These are phyloP conservation scores for Acacia melanoxylon DNA, from an alignment of 306 rosid genomes.

Conservation along the genomic window DNA sequence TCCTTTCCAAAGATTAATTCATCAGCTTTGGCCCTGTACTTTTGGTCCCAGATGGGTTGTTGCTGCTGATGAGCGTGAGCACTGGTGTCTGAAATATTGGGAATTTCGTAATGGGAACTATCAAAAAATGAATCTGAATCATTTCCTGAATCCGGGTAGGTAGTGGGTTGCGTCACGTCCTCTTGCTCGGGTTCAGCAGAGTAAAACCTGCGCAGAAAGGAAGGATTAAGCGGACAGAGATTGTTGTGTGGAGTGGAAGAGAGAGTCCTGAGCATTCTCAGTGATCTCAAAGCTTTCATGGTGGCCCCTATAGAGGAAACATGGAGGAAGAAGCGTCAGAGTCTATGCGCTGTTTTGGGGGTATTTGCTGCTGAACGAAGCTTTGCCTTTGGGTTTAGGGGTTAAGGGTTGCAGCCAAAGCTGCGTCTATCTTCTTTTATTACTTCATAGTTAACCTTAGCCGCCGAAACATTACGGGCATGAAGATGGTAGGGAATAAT, in stretches of 20 bases:
- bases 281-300: conserved; percentile 68
- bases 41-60: conserved; percentile 60
- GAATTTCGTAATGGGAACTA: conserved; percentile 60
- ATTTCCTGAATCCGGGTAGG: conserved; percentile 38
- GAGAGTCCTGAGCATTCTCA: conserved; percentile 38
- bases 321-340: conserved; percentile 3
- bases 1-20: conserved; percentile 41
- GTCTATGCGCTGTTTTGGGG: not conserved
- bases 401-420: not conserved
- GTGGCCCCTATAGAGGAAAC: conserved; percentile 27
- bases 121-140: conserved; percentile 60
- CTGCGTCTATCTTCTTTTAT: not conserved
- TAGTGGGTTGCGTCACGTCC: conserved; percentile 28
- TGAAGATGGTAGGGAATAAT: too few species aligned
- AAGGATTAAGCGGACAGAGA: conserved; percentile 1
- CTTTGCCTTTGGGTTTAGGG: not conserved
- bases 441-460: too few species aligned
- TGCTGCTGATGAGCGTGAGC: not conserved
- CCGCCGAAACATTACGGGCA: too few species aligned
- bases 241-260: conserved; percentile 23
- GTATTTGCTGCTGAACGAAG: not conserved
- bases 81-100: conserved; percentile 29
- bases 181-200: conserved; percentile 68
- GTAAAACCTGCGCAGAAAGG: conserved; percentile 36
- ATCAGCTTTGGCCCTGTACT: conserved; percentile 60